Conservation (phyloP, 1,139 yeast genomes). For the Candida sanyaensis region DNA sequence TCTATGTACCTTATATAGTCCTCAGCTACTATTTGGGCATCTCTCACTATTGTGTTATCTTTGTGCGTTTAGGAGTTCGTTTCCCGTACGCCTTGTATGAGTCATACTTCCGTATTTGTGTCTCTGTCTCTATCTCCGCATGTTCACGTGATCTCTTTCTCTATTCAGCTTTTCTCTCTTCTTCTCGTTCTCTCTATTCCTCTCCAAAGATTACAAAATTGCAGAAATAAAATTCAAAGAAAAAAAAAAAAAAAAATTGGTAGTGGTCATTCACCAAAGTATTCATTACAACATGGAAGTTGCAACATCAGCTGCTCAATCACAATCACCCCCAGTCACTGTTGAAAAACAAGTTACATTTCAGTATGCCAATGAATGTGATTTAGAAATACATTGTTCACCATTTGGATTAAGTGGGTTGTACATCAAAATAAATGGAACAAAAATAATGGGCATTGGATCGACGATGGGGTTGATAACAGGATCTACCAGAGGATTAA, state of each 20-base stretch:
- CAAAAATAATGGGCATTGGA: constrained; percentile 57
- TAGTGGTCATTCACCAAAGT: not conserved
- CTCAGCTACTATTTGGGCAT: too few species aligned
- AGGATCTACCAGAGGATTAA: constrained; percentile 51
- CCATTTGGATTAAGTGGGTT: constrained; percentile 61
- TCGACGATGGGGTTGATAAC: constrained; percentile 60
- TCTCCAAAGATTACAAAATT: not conserved
- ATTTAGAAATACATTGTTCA: constrained; percentile 57
- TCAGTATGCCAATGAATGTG: constrained; percentile 54
- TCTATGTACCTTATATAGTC: too few species aligned
- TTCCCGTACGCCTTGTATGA: too few species aligned
- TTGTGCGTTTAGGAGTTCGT: too few species aligned
- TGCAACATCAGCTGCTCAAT: not conserved
- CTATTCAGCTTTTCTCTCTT: too few species aligned
- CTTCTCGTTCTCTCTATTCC: too few species aligned
- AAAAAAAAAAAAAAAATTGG: not conserved
- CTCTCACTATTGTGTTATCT: too few species aligned
- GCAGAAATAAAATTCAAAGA: not conserved
- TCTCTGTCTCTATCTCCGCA: too few species aligned
- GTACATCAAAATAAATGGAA: constrained; percentile 53
- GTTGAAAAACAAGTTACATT: constrained; percentile 30
- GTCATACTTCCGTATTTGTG: too few species aligned
- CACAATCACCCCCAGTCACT: not conserved
- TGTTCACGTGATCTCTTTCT: too few species aligned
- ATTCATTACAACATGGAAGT: constrained; percentile 4